A percentile compares a stretch with the other conserved stretches of the same genome.
phyloP scores from a whole-genome alignment of 768 basidiomycete genomes.

The Auriscalpium microsporum region DNA sequence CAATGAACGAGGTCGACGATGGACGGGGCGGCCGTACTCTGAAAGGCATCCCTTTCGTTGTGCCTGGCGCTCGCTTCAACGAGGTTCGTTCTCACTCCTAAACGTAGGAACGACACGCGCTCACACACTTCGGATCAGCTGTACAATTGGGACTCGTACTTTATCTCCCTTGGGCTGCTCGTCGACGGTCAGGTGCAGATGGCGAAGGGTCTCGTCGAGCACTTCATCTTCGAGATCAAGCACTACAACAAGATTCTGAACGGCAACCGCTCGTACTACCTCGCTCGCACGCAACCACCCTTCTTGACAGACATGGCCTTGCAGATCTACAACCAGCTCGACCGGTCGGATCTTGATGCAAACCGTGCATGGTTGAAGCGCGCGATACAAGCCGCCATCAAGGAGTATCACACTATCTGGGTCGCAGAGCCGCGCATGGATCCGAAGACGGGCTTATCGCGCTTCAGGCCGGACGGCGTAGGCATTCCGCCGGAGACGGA shows the following conservation, averaged over 20 bases:
- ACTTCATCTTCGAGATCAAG: constrained; percentile 98
- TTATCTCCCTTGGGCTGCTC: constrained; percentile 86
- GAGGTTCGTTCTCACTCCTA: constrained; percentile 45
- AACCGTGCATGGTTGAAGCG: constrained; percentile 91
- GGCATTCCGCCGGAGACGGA: constrained; percentile 99
- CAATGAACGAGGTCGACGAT: constrained; percentile 89
- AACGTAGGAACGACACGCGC: not conserved
- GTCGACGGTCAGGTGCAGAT: constrained; percentile 91
- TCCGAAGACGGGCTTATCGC: constrained; percentile 86
- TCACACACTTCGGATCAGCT: constrained; percentile 36
- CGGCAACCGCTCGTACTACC: constrained; percentile 91
- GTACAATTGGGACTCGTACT: constrained; percentile 95
- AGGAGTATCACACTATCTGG: constrained; percentile 99
- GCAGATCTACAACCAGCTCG: constrained; percentile 95
- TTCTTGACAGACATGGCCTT: constrained; percentile 99
- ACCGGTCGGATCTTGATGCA: constrained; percentile 67
- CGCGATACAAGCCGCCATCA: constrained; percentile 95
- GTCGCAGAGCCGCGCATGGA: constrained; percentile 91
- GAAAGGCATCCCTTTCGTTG: constrained; percentile 94
- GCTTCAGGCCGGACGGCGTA: constrained; percentile 87
- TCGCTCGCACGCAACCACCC: constrained; percentile 93
- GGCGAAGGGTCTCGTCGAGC: constrained; percentile 97
- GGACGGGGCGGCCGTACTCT: constrained; percentile 69
- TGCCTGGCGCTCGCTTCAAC: constrained; percentile 92
- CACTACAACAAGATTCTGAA: constrained; percentile 97